Percentiles rank a stretch among this genome's conserved stretches.
These are phyloP conservation scores for Diaporthe vexans DNA, from an alignment of 2,329 filamentous ascomycete genomes.

Conservation along the genomic window DNA sequence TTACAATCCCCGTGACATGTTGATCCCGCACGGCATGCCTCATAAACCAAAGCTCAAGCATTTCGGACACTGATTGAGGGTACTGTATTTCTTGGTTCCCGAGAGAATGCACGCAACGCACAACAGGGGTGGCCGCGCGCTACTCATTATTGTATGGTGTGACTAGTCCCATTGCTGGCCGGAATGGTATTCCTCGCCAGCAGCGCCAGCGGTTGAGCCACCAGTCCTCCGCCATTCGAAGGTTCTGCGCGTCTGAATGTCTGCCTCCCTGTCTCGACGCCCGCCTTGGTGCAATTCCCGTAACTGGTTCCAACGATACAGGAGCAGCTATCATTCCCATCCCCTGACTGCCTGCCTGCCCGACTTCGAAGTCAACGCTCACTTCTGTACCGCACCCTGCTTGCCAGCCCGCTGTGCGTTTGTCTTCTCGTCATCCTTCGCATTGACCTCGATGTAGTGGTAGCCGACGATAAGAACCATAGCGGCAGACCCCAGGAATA, in stretches of 20 bases:
- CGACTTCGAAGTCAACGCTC: background rate
- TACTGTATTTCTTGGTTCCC: background rate
- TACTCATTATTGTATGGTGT: background rate
- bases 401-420: slow-evolving; percentile 44
- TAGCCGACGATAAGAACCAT: slow-evolving; percentile 96
- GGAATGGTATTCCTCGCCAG: background rate
- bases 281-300: background rate
- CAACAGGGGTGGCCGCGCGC: background rate
- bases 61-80: background rate
- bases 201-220: background rate
- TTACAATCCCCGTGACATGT: background rate
- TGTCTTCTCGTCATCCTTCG: slow-evolving; percentile 57
- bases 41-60: background rate
- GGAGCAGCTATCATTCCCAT: background rate
- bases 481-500: slow-evolving; percentile 90
- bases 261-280: background rate
- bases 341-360: background rate
- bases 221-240: background rate
- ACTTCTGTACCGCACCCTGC: slow-evolving; percentile 37
- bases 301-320: background rate
- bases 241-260: background rate
- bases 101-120: background rate
- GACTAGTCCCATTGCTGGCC: slow-evolving; percentile 35
- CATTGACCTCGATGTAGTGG: slow-evolving; percentile 96
- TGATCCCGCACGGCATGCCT: too few species aligned